Evolutionary conservation across 164 flowering plant species (phyloP), one percentile per base, ranked within the genome.

Genomic region (Vitis rotundifolia): DNA sequence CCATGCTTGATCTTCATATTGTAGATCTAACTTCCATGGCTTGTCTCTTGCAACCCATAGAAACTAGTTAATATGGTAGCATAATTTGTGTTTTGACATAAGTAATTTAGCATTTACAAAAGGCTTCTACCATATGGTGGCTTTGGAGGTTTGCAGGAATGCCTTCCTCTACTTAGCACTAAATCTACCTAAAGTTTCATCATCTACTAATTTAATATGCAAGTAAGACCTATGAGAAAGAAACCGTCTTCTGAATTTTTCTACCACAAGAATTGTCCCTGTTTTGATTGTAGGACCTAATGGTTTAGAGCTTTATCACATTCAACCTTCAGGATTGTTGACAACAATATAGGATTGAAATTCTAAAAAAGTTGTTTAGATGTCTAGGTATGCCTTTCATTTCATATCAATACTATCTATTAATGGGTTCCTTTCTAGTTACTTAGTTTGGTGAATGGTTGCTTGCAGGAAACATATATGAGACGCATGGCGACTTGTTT

Each of bases 401-500:
- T 22, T 59, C 13, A 47, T 49, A 10, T 26, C 54, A 11, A 49
- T 14, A 49, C 66, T 49, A 16, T 9, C 7, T 19, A 52, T 26
- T 37, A 0, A 47, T 1, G 5, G 50, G 70, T 11, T 57, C 12
- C 47, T 47, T 59, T 60, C 26, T 49, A 59, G 19, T 49, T 62
- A 71, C 50, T 64, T 44, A 28, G 31, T 26, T 59, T 62, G 14
- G 11, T 61, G 28, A 11, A 9, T 80, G 64, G 49, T 74, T 73
- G 53, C 64, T 73, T 79, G 71, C 88, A 96, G 98, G 97, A 93
- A 80, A 83, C 85, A 26, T 96, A 93, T 78, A 59, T 70, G 75
- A 88, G 99, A 84, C 94, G 97, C 58, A 82, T 88, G 78, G 68
- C 91, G 13, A 80, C 92, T 71, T 96, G 97, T 79, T 86, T 89